Conservation (phyloP, 306 rosid species). For the Lagenaria siceraria region DNA sequence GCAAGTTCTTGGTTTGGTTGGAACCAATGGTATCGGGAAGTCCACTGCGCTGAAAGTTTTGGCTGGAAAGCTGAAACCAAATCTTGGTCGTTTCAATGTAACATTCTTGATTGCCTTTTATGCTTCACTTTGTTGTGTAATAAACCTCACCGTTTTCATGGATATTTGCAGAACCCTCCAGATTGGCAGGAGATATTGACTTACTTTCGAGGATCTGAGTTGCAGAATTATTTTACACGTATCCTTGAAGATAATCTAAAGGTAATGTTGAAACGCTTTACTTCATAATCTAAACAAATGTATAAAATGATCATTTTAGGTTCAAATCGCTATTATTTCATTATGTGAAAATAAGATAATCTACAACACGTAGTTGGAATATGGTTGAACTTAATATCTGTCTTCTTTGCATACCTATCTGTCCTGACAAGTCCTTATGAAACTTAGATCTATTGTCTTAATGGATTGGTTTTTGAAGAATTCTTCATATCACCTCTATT, state of each 20-base stretch:
- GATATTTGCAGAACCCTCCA: slow-evolving; percentile 63
- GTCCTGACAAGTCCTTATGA: neutral
- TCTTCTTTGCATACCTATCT: neutral
- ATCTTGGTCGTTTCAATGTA: slow-evolving; percentile 89
- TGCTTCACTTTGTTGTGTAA: neutral
- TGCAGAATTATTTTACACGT: slow-evolving; percentile 92
- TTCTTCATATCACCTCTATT: too few species aligned
- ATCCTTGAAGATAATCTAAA: slow-evolving; percentile 85
- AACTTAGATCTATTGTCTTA: neutral
- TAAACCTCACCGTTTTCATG: neutral
- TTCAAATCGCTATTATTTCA: neutral
- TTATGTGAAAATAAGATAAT: neutral
- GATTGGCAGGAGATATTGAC: slow-evolving; percentile 98
- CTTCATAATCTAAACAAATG: neutral
- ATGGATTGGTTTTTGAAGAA: neutral
- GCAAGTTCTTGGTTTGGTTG: slow-evolving; percentile 95
- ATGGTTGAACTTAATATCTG: neutral
- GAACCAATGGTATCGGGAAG: slow-evolving; percentile 94
- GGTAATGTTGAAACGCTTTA: slow-evolving; percentile 22
- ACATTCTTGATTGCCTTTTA: neutral
- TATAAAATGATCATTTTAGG: neutral
- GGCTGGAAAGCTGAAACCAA: slow-evolving; percentile 92
- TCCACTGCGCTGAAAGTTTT: slow-evolving; percentile 95
- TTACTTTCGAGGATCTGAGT: slow-evolving; percentile 86
- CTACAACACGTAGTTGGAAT: neutral